phyloP scores from a whole-genome alignment of 371 early-diverging fungal genomes.

The Mortierella sp. region DNA sequence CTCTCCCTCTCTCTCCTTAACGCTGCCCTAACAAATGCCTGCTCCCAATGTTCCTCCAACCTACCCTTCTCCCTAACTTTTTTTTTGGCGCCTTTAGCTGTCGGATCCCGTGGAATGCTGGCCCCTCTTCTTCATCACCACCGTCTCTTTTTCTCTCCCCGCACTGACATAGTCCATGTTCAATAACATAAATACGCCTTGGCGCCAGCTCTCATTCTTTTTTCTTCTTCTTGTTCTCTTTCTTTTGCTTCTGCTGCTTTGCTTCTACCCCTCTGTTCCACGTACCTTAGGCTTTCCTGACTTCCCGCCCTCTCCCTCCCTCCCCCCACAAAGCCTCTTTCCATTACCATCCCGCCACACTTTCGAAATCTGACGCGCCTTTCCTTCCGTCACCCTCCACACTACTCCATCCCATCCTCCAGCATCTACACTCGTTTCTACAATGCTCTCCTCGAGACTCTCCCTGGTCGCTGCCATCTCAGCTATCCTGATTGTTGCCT shows the following conservation, averaged over 20 bases:
- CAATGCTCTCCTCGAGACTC: constrained; percentile 25
- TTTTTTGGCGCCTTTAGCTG: background rate
- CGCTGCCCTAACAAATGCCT: constrained; percentile 3
- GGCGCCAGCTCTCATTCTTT: background rate
- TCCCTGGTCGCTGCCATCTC: constrained; percentile 21
- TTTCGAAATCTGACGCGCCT: background rate
- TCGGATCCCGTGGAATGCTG: background rate
- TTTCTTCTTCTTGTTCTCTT: background rate
- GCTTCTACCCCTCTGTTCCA: background rate
- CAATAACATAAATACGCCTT: constrained; percentile 12
- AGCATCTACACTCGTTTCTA: background rate
- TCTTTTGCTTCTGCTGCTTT: background rate
- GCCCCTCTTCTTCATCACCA: background rate
- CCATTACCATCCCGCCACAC: background rate
- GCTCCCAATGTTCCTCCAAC: background rate
- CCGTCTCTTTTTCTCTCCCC: background rate
- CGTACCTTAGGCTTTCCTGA: background rate
- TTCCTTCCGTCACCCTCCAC: background rate
- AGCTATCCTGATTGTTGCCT: constrained; percentile 20
- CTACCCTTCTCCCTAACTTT: background rate
- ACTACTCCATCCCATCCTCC: background rate
- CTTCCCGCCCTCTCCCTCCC: background rate
- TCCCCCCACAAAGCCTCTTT: background rate
- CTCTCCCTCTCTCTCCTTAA: background rate
- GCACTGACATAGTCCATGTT: background rate